A percentile compares a stretch with the other conserved stretches of the same genome.
Evolutionary conservation across 164 flowering plant species (phyloP).

Genomic region (Platanus orientalis): DNA sequence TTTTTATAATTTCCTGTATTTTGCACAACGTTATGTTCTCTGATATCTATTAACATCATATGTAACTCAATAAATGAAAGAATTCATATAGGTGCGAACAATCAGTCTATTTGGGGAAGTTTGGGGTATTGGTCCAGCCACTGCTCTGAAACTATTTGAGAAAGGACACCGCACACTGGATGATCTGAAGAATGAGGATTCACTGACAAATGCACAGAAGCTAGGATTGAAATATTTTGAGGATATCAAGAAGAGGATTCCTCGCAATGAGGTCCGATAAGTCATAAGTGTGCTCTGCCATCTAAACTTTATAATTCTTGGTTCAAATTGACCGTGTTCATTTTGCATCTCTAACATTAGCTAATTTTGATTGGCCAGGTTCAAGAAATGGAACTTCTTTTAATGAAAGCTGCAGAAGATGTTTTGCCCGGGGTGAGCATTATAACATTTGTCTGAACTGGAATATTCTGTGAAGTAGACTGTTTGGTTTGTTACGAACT

Average conservation of each 20-base stretch:
- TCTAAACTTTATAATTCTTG: neutral
- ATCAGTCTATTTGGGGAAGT: slow-evolving; percentile 86
- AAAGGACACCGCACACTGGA: slow-evolving; percentile 83
- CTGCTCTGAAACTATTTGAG: slow-evolving; percentile 84
- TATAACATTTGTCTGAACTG: slow-evolving; percentile 1
- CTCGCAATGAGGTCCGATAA: slow-evolving; percentile 80
- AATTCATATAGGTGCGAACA: slow-evolving; percentile 59
- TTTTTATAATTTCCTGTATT: neutral
- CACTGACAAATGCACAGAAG: slow-evolving; percentile 72
- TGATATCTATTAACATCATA: neutral
- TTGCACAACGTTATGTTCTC: neutral
- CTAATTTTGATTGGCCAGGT: slow-evolving; percentile 40
- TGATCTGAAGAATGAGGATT: slow-evolving; percentile 67
- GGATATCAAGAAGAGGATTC: slow-evolving; percentile 83
- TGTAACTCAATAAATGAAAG: neutral
- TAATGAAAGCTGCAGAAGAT: slow-evolving; percentile 71
- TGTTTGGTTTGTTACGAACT: neutral
- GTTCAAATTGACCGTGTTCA: slow-evolving; percentile 1
- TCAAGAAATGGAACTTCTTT: slow-evolving; percentile 75
- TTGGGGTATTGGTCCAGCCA: slow-evolving; percentile 99
- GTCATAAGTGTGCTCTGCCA: neutral
- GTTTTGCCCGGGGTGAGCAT: slow-evolving; percentile 73
- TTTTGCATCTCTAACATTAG: neutral
- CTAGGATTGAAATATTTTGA: slow-evolving; percentile 83
- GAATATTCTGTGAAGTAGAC: neutral